phyloP scores from a whole-genome alignment of 148 eudicot genomes.

The Vaccinium vitisidaea region DNA sequence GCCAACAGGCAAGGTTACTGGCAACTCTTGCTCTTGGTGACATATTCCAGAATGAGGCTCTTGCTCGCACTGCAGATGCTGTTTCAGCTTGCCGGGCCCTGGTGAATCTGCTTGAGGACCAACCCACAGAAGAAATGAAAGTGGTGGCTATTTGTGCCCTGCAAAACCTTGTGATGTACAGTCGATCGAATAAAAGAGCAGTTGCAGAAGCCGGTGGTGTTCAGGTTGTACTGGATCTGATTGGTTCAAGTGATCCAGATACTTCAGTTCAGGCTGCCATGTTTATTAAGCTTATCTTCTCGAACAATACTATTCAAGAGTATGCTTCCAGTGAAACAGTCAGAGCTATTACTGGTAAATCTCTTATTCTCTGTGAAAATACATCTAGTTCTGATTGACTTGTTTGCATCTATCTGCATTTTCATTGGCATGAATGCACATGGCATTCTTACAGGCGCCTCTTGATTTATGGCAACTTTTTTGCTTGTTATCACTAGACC shows the following conservation, averaged over 20 bases:
- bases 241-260: conserved; percentile 90
- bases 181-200: conserved; percentile 94
- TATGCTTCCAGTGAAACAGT: conserved; percentile 99
- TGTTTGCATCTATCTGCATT: not conserved
- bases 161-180: conserved; percentile 92
- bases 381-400: not conserved
- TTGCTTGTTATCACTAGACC: not conserved
- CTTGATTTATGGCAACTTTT: not conserved
- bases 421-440: not conserved
- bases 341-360: conserved; percentile 90
- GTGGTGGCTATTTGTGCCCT: conserved; percentile 95
- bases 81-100: conserved; percentile 94
- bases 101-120: conserved; percentile 93
- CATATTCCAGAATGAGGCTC: conserved; percentile 90
- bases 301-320: conserved; percentile 95
- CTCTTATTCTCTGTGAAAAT: conserved; percentile 4
- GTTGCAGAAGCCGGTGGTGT: conserved; percentile 99
- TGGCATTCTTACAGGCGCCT: not conserved
- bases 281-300: conserved; percentile 87
- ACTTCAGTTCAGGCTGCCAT: conserved; percentile 94
- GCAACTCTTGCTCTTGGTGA: conserved; percentile 96
- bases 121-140: conserved; percentile 98
- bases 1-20: conserved; percentile 86
- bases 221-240: conserved; percentile 87
- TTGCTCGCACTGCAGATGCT: conserved; percentile 88